Evolutionary conservation across 441 rosid species (phyloP), one percentile per base, ranked within the genome.

Genomic region (Mallotus repandus): DNA sequence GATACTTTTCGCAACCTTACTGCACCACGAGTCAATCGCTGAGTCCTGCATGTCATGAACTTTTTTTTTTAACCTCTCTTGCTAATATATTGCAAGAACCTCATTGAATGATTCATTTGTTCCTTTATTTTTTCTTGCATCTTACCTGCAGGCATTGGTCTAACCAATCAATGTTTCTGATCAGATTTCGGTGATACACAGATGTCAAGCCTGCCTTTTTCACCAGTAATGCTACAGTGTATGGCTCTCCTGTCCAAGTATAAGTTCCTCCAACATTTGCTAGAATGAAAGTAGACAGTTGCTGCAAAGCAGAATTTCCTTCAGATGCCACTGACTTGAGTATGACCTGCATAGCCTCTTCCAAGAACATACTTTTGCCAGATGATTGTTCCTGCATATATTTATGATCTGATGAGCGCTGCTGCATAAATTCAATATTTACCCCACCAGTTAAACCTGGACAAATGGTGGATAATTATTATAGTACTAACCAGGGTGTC

Each of bases 211-310:
- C 97, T 11, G 91, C 94, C 84, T 88, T 95, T 84, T 87, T 95
- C 53, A 93, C 87, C 18, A 95, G 81, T 92, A 96, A 93, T 45
- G 97, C 95, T 55, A 88, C 74, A 10, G 98, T 95, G 78, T 90
- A 91, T 55, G 98, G 80, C 54, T 95, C 96, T 73, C 98, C 99
- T 54, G 86, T 81, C 98, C 97, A 91, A 54, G 91, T 73, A 81
- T 87, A 95, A 65, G 97, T 95, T 73, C 98, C 98, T 58, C 99
- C 99, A 5, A 93, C 80, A 77, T 95, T 91, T 41, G 98, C 88
- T 56, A 93, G 81, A 70, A 95, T 86, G 69, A 73, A 87, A 54
- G 91, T 71, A 35, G 99, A 84, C 69, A 90, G 79, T 66, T 81
- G 64, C 76, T 89, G 95, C 60, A 69, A 63, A 38, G 67, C 75